A percentile compares a stretch with the other conserved stretches of the same genome.
phyloP scores from a whole-genome alignment of 306 rosid species.

The Casuarina glauca region DNA sequence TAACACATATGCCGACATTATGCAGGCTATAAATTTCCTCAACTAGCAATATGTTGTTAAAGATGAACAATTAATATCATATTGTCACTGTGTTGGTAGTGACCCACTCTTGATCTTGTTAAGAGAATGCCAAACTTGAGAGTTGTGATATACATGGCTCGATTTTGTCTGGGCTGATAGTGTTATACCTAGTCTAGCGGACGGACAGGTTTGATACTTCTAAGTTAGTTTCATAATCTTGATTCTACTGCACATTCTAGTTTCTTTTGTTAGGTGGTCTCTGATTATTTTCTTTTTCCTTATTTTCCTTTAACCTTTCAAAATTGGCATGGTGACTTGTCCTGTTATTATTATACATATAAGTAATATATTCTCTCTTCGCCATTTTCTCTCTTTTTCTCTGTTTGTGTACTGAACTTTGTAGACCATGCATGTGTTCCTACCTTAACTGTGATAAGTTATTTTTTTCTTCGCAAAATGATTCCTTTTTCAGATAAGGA shows the following conservation, averaged over 20 bases:
- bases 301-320: constrained; percentile 34
- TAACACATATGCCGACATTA: constrained; percentile 91
- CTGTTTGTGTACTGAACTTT: not conserved
- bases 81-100: constrained; percentile 95
- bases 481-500: not conserved
- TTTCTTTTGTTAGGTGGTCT: constrained; percentile 23
- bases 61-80: constrained; percentile 80
- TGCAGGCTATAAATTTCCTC: constrained; percentile 86
- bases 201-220: constrained; percentile 93
- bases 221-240: constrained; percentile 53
- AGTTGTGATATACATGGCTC: constrained; percentile 91
- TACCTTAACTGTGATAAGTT: not conserved
- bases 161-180: constrained; percentile 83
- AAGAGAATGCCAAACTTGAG: constrained; percentile 69
- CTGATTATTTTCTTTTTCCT: constrained; percentile 7
- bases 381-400: not conserved
- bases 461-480: not conserved
- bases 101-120: constrained; percentile 90
- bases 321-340: constrained; percentile 68
- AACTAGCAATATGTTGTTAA: constrained; percentile 77
- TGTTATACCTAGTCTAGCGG: constrained; percentile 83
- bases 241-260: constrained; percentile 17
- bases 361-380: constrained; percentile 35
- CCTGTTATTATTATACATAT: constrained; percentile 88
- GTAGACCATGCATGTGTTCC: not conserved